Percentiles rank a stretch among this genome's conserved stretches.
phyloP scores from a whole-genome alignment of 1,139 yeast genomes.

The Saccharomyces pastorianus region DNA sequence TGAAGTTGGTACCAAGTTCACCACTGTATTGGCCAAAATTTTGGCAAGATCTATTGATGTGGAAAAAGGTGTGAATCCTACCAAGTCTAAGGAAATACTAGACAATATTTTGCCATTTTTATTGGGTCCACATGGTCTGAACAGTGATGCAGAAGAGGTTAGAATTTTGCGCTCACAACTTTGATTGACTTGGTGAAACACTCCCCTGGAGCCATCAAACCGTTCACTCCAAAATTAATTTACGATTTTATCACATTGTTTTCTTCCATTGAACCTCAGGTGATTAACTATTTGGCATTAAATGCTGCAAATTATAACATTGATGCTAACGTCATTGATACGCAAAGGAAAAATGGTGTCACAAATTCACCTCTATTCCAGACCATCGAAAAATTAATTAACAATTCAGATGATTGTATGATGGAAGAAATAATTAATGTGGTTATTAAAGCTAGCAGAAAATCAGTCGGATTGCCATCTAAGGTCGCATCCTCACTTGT shows the following conservation, averaged over 20 bases:
- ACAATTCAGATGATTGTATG: conserved; percentile 43
- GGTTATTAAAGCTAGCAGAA: conserved; percentile 43
- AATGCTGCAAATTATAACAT: conserved; percentile 85
- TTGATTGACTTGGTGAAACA: conserved; percentile 61
- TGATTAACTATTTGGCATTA: conserved; percentile 72
- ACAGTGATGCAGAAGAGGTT: conserved; percentile 83
- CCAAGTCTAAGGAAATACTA: conserved; percentile 47
- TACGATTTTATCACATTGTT: conserved; percentile 63
- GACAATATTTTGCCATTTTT: conserved; percentile 67
- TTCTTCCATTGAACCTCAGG: conserved; percentile 89
- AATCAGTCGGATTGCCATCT: conserved; percentile 83
- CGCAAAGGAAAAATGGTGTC: conserved; percentile 63
- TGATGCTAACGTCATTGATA: conserved; percentile 64
- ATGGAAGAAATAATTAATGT: conserved; percentile 47
- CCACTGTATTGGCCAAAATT: conserved; percentile 57
- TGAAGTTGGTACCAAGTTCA: conserved; percentile 63
- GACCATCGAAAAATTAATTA: conserved; percentile 66
- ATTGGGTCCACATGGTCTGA: conserved; percentile 67
- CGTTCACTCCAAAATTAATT: conserved; percentile 61
- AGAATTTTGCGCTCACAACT: conserved; percentile 67
- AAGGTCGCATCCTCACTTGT: conserved; percentile 83
- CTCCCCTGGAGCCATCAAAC: conserved; percentile 51
- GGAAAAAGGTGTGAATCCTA: conserved; percentile 33
- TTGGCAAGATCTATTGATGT: conserved; percentile 46
- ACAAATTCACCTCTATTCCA: conserved; percentile 86